These are phyloP conservation scores for Lentinula edodes DNA, from an alignment of 768 basidiomycete species.

Conservation along the genomic window DNA sequence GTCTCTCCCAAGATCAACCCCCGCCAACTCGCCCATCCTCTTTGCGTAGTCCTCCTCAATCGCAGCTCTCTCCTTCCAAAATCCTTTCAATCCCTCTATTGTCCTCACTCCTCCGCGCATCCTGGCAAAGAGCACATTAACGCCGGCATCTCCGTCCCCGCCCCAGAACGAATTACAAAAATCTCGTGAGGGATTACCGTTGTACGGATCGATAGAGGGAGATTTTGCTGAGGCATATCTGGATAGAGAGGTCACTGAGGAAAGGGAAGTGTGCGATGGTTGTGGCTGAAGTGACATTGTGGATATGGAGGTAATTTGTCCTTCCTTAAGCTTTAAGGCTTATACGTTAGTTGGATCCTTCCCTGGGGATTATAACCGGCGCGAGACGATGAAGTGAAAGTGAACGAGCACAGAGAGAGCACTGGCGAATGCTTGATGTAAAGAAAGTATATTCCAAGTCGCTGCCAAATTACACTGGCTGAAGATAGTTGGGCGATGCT, in stretches of 20 bases:
- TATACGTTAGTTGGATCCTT: too few species aligned
- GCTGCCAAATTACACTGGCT: too few species aligned
- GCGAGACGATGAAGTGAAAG: too few species aligned
- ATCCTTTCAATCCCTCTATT: conserved; percentile 8
- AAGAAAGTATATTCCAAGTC: too few species aligned
- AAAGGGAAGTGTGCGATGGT: too few species aligned
- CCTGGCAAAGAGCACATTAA: conserved; percentile 12
- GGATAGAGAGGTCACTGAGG: neutral
- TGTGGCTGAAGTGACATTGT: too few species aligned
- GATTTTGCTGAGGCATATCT: conserved; percentile 5
- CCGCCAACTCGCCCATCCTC: neutral
- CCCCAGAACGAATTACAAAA: conserved; percentile 16
- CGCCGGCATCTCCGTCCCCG: conserved; percentile 7
- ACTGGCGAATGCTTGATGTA: too few species aligned
- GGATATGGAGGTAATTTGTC: too few species aligned
- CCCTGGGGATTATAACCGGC: too few species aligned
- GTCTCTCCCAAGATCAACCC: conserved; percentile 8
- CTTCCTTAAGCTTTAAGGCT: too few species aligned
- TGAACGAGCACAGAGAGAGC: too few species aligned
- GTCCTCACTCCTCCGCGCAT: conserved; percentile 11
- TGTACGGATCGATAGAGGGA: conserved; percentile 1
- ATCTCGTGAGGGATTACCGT: conserved; percentile 4
- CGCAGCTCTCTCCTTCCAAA: conserved; percentile 9
- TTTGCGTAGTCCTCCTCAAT: neutral
- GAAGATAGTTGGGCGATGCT: too few species aligned